Evolutionary conservation across 2,329 filamentous ascomycete species (phyloP), one percentile per base, ranked within the genome.

Genomic region (Coniochaeta ligniaria): DNA sequence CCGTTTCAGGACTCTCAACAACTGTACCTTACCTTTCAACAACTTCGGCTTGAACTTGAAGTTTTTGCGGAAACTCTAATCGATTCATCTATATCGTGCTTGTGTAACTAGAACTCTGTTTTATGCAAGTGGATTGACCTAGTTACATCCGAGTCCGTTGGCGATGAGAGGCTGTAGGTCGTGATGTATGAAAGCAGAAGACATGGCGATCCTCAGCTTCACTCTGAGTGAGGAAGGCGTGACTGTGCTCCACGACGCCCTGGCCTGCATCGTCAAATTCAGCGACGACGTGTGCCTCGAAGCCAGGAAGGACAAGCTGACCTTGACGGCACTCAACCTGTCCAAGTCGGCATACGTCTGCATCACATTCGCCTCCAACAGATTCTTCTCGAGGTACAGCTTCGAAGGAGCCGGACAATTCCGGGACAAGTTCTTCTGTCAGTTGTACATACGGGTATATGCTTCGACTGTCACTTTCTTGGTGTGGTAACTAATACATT

Each of bases 301-400:
- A 72, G 88, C 88, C 36, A 81, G 83, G 66, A 83, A 81, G 64
- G 87, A 91, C 67, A 84, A 83, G 90, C 82, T 94, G 64, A 80
- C 87, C 5, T 78, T 94, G 60, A 91, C 89, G 16, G 86, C 90
- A 16, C 77, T 94, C 64, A 94, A 94, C 71, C 83, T 84, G n/a
- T 91, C 90, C 60, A 91, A 91, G 69, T 91, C 90, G 4, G 89
- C 89, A 20, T 93, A 93, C 71, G 86, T 88, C 28, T 88, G 87
- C 61, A 87, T 92, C 67, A 82, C 83, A 8, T 85, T 93, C 59
- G 79, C 87, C 50, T 81, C 83, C 45, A 83, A 78, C 65, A 81
- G 83, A 43, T 93, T 93, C 76, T 92, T 92, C 74, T 83, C 86
- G 7, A 83, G 82, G 38, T 94, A 92, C 73, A 81, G 83, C 59